A percentile compares a stretch with the other conserved stretches of the same genome.
phyloP scores from a whole-genome alignment of 1,284 basidiomycete species.

The Mycena sp. region DNA sequence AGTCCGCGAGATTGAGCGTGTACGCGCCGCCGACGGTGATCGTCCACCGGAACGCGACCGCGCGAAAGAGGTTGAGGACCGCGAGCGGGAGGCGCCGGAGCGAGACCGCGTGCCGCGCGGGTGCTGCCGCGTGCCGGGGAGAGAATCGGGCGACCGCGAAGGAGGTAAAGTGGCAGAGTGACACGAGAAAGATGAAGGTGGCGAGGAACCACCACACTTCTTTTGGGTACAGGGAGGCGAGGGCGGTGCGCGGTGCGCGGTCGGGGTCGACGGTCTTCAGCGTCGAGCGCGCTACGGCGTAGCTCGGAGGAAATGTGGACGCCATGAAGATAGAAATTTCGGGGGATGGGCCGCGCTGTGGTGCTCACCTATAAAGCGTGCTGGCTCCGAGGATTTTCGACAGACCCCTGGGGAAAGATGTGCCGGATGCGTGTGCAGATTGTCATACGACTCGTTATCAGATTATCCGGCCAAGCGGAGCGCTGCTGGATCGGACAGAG shows the following conservation, averaged over 20 bases:
- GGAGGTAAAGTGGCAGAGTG: slow-evolving; percentile 47
- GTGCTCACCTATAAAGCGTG: slow-evolving; percentile 3
- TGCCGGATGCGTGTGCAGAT: not conserved
- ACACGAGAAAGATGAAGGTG: slow-evolving; percentile 51
- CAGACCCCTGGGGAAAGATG: slow-evolving; percentile 1
- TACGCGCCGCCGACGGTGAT: slow-evolving; percentile 54
- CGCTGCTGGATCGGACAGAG: no score
- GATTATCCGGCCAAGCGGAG: no score
- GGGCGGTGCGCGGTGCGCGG: slow-evolving; percentile 40
- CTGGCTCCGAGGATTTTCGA: not conserved
- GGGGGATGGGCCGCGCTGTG: not conserved
- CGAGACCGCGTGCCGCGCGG: not conserved
- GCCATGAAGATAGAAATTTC: not conserved
- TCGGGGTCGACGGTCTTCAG: slow-evolving; percentile 34
- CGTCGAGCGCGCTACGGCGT: not conserved
- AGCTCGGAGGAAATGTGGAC: not conserved
- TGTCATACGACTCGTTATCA: slow-evolving; percentile 10
- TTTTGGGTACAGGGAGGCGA: slow-evolving; percentile 47
- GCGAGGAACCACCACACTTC: slow-evolving; percentile 56
- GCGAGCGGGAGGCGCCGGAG: slow-evolving; percentile 18
- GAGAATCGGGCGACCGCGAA: slow-evolving; percentile 32
- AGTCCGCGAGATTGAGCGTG: slow-evolving; percentile 57
- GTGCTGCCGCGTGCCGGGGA: not conserved
- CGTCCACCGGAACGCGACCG: slow-evolving; percentile 60
- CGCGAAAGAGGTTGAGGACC: slow-evolving; percentile 53